A percentile compares a stretch with the other conserved stretches of the same genome.
Evolutionary conservation across 2,329 filamentous ascomycete genomes (phyloP).

Genomic region (Colletotrichum sp.): DNA sequence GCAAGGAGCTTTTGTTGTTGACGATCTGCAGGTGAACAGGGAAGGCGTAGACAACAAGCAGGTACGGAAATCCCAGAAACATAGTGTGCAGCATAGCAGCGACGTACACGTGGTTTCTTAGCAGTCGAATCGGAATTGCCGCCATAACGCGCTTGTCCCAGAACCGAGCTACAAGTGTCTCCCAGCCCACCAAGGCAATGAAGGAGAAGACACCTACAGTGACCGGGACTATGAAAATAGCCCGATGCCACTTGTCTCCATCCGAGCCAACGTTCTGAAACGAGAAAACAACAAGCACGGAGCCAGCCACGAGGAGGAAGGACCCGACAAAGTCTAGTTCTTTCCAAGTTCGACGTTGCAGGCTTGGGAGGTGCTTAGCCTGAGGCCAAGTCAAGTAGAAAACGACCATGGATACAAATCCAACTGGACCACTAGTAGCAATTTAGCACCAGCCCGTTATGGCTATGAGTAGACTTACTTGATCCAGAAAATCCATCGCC

Average conservation of each 20-base stretch:
- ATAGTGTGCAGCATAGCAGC: slow-evolving; percentile 47
- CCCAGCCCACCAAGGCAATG: slow-evolving; percentile 45
- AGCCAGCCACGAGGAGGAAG: slow-evolving; percentile 55
- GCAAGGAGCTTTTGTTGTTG: slow-evolving; percentile 47
- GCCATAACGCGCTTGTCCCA: slow-evolving; percentile 38
- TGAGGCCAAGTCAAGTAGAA: slow-evolving; percentile 58
- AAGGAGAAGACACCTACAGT: slow-evolving; percentile 39
- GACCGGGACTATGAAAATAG: slow-evolving; percentile 47
- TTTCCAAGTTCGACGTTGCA: slow-evolving; percentile 47
- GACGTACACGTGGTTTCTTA: slow-evolving; percentile 51
- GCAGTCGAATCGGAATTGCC: slow-evolving; percentile 52
- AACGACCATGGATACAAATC: slow-evolving; percentile 47
- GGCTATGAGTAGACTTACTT: slow-evolving; percentile 46
- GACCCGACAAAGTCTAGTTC: slow-evolving; percentile 60
- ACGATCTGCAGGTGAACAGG: slow-evolving; percentile 56
- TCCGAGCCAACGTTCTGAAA: slow-evolving; percentile 56
- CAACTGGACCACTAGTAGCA: slow-evolving; percentile 52
- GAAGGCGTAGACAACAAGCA: slow-evolving; percentile 53
- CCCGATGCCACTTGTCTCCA: slow-evolving; percentile 43
- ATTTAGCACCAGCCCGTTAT: background rate
- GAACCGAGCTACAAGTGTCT: slow-evolving; percentile 30
- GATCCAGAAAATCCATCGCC: slow-evolving; percentile 65
- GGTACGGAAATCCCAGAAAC: slow-evolving; percentile 55
- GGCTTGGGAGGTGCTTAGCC: slow-evolving; percentile 39
- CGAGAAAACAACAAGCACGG: slow-evolving; percentile 61